Conservation (phyloP, 1,284 basidiomycete genomes). For the Somion occarium region DNA sequence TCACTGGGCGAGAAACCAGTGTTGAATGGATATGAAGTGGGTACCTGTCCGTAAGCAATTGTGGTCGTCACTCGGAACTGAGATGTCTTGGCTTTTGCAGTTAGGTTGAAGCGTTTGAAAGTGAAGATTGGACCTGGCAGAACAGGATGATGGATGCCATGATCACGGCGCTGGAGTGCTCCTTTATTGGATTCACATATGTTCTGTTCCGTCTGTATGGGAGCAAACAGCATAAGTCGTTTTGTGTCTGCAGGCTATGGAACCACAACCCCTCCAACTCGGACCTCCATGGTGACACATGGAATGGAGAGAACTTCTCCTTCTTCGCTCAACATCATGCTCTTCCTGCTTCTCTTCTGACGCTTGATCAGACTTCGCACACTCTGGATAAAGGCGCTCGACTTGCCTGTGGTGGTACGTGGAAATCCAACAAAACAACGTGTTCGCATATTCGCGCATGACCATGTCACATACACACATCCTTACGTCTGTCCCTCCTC, state of each 20-base stretch:
- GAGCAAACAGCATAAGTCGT: too few species aligned
- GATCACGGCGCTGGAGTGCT: slow-evolving; percentile 71
- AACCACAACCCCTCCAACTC: slow-evolving; percentile 91
- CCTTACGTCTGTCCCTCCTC: too few species aligned
- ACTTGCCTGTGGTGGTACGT: too few species aligned
- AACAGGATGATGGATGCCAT: slow-evolving; percentile 86
- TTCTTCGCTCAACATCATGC: slow-evolving; percentile 76
- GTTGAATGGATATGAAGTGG: slow-evolving; percentile 88
- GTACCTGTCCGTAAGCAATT: too few species aligned
- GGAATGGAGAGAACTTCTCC: slow-evolving; percentile 96
- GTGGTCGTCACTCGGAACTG: too few species aligned
- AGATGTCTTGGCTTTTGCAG: too few species aligned
- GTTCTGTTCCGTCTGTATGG: too few species aligned
- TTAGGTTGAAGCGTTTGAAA: slow-evolving; percentile 62
- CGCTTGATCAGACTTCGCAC: slow-evolving; percentile 47
- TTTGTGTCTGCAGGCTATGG: slow-evolving; percentile 70
- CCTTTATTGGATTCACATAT: slow-evolving; percentile 78
- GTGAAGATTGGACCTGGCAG: slow-evolving; percentile 80
- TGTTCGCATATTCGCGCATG: too few species aligned
- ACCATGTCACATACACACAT: too few species aligned
- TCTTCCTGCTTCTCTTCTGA: slow-evolving; percentile 44
- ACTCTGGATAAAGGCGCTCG: slow-evolving; percentile 79
- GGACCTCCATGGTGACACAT: slow-evolving; percentile 78
- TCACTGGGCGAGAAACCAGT: slow-evolving; percentile 76
- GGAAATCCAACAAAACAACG: too few species aligned